Percentiles rank a stretch among this genome's conserved stretches.
Evolutionary conservation across 169 alveolate genomes (phyloP).

Genomic region (Eimeria acervulina): DNA sequence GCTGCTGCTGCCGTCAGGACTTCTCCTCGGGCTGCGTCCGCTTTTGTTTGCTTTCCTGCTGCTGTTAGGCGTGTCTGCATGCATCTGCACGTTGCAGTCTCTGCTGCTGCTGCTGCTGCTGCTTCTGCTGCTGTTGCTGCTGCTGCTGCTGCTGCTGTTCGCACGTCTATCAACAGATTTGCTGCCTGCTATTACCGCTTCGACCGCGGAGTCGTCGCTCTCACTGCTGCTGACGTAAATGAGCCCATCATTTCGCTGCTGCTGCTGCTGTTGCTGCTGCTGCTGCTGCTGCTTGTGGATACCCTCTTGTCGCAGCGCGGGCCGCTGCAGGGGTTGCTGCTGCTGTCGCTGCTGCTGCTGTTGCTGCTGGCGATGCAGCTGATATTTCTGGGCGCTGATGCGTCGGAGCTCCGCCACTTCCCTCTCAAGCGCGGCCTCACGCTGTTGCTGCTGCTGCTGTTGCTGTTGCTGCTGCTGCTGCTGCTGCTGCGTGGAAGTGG

Average conservation of each 20-base stretch:
- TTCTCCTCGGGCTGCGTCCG: too few relatives aligned
- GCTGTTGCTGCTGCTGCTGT: slow-evolving; percentile 32
- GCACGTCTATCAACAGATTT: background rate
- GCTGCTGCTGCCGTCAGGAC: too few relatives aligned
- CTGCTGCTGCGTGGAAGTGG: background rate
- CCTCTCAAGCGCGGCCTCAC: background rate
- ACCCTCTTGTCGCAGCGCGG: too few relatives aligned
- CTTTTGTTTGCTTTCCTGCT: too few relatives aligned
- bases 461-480: slow-evolving; percentile 46
- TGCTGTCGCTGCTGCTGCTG: background rate
- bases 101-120: too few relatives aligned
- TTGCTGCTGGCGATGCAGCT: slow-evolving; percentile 37
- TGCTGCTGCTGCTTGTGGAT: too few relatives aligned
- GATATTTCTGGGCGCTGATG: background rate
- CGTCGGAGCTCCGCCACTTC: slow-evolving; percentile 13
- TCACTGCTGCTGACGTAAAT: slow-evolving; percentile 26
- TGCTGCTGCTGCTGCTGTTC: slow-evolving; percentile 44
- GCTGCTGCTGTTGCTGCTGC: background rate
- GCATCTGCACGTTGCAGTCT: too few relatives aligned
- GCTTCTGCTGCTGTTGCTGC: background rate
- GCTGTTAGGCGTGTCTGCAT: too few relatives aligned
- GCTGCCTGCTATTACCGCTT: background rate
- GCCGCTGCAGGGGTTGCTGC: background rate
- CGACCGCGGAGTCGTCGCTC: slow-evolving; percentile 11
- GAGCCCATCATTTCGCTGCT: background rate